A percentile compares a stretch with the other conserved stretches of the same genome.
Evolutionary conservation across 441 rosid genomes (phyloP).

Genomic region (Pelargonium myrrhifolium): DNA sequence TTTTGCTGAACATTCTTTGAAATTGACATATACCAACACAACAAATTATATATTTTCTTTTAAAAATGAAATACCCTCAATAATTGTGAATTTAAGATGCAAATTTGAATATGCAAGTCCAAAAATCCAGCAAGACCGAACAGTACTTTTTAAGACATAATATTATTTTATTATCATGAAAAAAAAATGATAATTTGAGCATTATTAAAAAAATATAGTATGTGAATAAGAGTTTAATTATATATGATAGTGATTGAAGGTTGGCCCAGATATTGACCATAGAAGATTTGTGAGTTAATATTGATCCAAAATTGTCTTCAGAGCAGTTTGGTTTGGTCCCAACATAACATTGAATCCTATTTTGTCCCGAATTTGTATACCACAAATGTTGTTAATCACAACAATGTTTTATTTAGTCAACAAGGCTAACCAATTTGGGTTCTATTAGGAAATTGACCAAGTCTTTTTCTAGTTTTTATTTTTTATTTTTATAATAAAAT

Average conservation of each 20-base stretch:
- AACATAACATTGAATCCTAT: background rate
- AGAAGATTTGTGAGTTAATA: background rate
- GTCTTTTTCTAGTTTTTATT: background rate
- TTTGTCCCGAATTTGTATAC: background rate
- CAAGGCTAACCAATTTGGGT: background rate
- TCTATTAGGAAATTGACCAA: background rate
- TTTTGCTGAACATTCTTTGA: background rate
- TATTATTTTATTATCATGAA: too few relatives aligned
- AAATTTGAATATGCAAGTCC: too few relatives aligned
- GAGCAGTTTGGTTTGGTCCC: conserved; percentile 1
- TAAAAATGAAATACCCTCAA: background rate
- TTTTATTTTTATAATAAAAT: background rate
- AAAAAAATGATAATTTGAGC: background rate
- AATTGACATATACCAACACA: background rate
- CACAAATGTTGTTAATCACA: background rate
- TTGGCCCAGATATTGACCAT: background rate
- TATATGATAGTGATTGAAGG: too few relatives aligned
- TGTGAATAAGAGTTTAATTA: background rate
- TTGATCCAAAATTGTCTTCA: background rate
- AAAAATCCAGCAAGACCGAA: too few relatives aligned
- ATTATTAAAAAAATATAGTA: too few relatives aligned
- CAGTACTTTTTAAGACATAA: too few relatives aligned
- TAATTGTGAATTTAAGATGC: background rate
- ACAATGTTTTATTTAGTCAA: background rate
- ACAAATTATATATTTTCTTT: too few relatives aligned